Evolutionary conservation across 2,329 filamentous ascomycete genomes (phyloP), one percentile per base, ranked within the genome.

Genomic region (Cladobotryum protrusum): DNA sequence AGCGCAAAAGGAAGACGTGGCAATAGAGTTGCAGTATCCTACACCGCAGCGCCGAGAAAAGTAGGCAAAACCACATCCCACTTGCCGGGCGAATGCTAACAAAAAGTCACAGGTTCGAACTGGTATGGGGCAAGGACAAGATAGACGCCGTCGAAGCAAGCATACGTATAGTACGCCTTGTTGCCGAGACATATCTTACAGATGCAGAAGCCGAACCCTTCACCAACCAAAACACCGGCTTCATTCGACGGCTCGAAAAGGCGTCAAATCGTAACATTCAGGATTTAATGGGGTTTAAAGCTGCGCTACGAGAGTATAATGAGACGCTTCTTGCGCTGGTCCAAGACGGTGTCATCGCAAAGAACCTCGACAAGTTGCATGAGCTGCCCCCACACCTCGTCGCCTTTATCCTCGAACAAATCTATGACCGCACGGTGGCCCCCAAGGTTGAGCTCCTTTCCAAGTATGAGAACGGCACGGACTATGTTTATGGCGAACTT

Each of bases 401-500:
- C 43, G 83, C 87, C 57, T 85, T 89, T 57, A 92, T 96, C 59
- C 78, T 95, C 39, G 83, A 81, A 48, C 91, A 99, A 65, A 86
- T 89, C 18, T 97, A 96, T 70, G 84, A 91, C 60, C 88, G 93
- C 45, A 95, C 89, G 5, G 93, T 99, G 7, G 93, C 91, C 2
- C 91, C 89, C 5, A 83, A 87, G 53, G 89, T 96, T 19, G 88
- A 95, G 55, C 81, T 85, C 9, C 80, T 97, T 12, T 82, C 83
- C 52, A 85, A 87, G 59, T 96, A 97, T 66, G 82, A 93, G 62
- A 89, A 90, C 63, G 92, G 91, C 59, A 89, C 87, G 57, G 89
- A 95, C 67, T 92, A 95, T 59, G 88, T 95, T 36, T 99, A 99
- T 63, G 93, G 93, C 63, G 93, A 99, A 67, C 80, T 99, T 20